phyloP scores from a whole-genome alignment of 1,284 basidiomycete species.

The Phellopilus nigrolimitatus region DNA sequence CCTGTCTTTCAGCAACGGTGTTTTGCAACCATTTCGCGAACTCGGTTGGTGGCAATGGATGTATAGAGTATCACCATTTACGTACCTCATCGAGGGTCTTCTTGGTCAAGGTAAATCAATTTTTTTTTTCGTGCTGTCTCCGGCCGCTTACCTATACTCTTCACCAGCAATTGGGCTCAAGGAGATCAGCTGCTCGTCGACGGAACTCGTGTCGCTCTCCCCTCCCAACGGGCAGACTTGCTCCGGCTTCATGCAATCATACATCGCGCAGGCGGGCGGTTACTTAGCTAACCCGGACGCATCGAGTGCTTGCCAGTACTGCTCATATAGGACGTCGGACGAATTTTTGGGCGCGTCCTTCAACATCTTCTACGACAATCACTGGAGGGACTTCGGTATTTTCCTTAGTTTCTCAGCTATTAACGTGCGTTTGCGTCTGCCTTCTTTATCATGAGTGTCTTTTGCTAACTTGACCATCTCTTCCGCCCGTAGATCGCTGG shows the following conservation, averaged over 20 bases:
- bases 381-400: constrained; percentile 48
- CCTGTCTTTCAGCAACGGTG: constrained; percentile 9
- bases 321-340: constrained; percentile 41
- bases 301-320: constrained; percentile 50
- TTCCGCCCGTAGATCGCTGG: too few relatives aligned
- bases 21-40: constrained; percentile 13
- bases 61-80: constrained; percentile 35
- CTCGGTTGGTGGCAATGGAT: constrained; percentile 21
- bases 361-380: constrained; percentile 45
- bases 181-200: constrained; percentile 46
- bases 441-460: neutral
- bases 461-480: neutral
- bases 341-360: constrained; percentile 37
- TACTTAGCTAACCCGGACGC: constrained; percentile 62
- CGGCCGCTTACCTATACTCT: neutral
- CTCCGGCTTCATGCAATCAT: constrained; percentile 47
- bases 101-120: constrained; percentile 20
- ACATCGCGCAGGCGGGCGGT: constrained; percentile 52
- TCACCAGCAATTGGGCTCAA: constrained; percentile 45
- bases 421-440: constrained; percentile 46
- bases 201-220: constrained; percentile 48
- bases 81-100: constrained; percentile 27
- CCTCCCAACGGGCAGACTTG: constrained; percentile 64
- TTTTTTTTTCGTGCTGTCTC: neutral
- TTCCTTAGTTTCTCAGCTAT: constrained; percentile 41